These are phyloP conservation scores for Daedaleopsis nitida DNA, from an alignment of 768 basidiomycete genomes.

Conservation along the genomic window DNA sequence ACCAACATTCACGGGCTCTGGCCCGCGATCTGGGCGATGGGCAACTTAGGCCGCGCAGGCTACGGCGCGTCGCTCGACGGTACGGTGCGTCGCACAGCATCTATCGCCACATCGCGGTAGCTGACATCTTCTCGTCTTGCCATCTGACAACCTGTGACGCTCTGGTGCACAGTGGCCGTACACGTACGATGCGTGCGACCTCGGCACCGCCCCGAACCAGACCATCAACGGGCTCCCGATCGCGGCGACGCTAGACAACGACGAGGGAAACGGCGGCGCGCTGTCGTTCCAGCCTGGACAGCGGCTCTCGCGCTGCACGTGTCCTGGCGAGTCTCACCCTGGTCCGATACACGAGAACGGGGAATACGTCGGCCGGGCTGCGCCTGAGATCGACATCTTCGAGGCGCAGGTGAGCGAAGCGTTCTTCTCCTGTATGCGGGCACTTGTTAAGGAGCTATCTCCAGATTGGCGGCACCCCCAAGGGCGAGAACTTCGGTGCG, in stretches of 20 bases:
- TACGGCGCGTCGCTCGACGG: conserved; percentile 87
- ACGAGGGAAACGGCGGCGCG: conserved; percentile 40
- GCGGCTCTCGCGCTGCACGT: conserved; percentile 84
- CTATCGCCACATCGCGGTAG: too few species aligned
- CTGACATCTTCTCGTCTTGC: too few species aligned
- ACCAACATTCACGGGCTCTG: conserved; percentile 51
- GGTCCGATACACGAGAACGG: conserved; percentile 77
- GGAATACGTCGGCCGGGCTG: conserved; percentile 74
- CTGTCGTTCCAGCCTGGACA: conserved; percentile 80
- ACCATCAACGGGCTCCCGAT: conserved; percentile 66
- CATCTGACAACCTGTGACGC: too few species aligned
- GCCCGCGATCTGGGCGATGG: conserved; percentile 59
- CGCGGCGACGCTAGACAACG: conserved; percentile 63
- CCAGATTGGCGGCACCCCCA: conserved; percentile 1
- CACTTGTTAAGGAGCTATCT: conserved; percentile 56
- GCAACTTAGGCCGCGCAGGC: conserved; percentile 83
- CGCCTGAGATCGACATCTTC: conserved; percentile 90
- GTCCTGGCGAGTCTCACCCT: conserved; percentile 77
- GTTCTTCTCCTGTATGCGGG: conserved; percentile 58
- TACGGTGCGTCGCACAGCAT: conserved; percentile 46
- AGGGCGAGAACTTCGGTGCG: conserved; percentile 52
- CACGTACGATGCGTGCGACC: conserved; percentile 82
- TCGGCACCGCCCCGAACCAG: conserved; percentile 58
- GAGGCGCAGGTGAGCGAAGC: conserved; percentile 75
- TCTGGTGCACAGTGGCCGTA: conserved; percentile 64